Evolutionary conservation across 306 rosid species (phyloP).

Genomic region (Castanospermum australe): DNA sequence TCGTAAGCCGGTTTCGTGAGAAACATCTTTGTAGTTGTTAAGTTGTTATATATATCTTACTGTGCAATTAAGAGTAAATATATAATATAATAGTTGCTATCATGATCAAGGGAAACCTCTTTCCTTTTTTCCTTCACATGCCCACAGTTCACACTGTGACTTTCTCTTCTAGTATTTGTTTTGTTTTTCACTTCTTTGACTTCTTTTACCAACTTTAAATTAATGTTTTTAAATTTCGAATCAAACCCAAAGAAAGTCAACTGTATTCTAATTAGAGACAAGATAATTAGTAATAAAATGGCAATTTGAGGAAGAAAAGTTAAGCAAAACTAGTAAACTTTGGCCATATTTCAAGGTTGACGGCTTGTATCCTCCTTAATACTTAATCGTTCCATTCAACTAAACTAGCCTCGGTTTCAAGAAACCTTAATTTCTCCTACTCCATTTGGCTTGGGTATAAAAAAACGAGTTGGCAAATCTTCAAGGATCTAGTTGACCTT

Average conservation of each 20-base stretch:
- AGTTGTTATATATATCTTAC: too few relatives aligned
- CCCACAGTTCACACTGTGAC: too few relatives aligned
- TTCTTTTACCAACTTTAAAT: constrained; percentile 9
- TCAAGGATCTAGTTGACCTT: constrained; percentile 16
- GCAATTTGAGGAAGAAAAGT: constrained; percentile 2
- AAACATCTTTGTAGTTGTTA: too few relatives aligned
- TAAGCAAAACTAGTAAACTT: neutral
- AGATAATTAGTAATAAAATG: neutral
- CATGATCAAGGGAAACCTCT: too few relatives aligned
- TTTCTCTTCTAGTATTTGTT: neutral
- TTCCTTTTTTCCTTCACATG: too few relatives aligned
- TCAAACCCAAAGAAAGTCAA: constrained; percentile 15
- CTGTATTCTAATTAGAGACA: neutral
- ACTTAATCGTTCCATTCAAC: neutral
- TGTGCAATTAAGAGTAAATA: too few relatives aligned
- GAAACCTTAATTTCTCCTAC: neutral
- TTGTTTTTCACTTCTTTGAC: neutral
- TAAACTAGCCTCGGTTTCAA: neutral
- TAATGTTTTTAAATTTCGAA: neutral
- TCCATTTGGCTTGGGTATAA: neutral
- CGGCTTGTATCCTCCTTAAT: neutral
- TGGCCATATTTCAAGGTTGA: constrained; percentile 6
- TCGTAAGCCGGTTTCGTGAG: too few relatives aligned
- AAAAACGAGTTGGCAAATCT: constrained; percentile 23
- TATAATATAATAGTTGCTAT: too few relatives aligned